phyloP scores from a whole-genome alignment of 2,329 filamentous ascomycete species.

The Acrocalymma vagum region DNA sequence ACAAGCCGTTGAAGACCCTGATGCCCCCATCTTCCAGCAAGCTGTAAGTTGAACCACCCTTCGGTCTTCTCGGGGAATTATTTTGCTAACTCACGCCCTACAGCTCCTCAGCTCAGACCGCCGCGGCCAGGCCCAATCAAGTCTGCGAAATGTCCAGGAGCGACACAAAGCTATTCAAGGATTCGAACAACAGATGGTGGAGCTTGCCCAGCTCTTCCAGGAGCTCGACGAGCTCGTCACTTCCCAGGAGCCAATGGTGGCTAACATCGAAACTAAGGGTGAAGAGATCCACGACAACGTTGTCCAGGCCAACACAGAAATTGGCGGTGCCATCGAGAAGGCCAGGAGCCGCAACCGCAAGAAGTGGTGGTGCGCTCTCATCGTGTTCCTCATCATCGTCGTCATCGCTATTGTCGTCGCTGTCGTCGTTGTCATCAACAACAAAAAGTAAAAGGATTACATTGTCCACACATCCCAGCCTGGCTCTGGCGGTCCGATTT shows the following conservation, averaged over 20 bases:
- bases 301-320: constrained; percentile 83
- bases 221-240: constrained; percentile 87
- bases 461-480: too few species aligned
- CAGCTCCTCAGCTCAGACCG: constrained; percentile 81
- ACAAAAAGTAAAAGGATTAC: too few species aligned
- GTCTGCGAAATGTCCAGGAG: constrained; percentile 80
- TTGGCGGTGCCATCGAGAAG: constrained; percentile 81
- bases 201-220: constrained; percentile 87
- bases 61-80: not conserved
- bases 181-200: constrained; percentile 89
- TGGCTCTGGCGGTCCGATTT: too few species aligned
- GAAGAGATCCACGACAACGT: constrained; percentile 88
- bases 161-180: constrained; percentile 89
- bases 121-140: constrained; percentile 80
- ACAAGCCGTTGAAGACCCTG: constrained; percentile 76
- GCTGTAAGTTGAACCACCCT: constrained; percentile 58
- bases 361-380: constrained; percentile 96
- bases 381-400: constrained; percentile 58
- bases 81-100: constrained; percentile 21
- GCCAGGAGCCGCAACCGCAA: constrained; percentile 76
- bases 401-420: constrained; percentile 51
- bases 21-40: constrained; percentile 86
- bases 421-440: constrained; percentile 40
- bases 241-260: constrained; percentile 83
- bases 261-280: constrained; percentile 84